Evolutionary conservation across 257 asterid genomes (phyloP).

Genomic region (Linaria vulgaris): DNA sequence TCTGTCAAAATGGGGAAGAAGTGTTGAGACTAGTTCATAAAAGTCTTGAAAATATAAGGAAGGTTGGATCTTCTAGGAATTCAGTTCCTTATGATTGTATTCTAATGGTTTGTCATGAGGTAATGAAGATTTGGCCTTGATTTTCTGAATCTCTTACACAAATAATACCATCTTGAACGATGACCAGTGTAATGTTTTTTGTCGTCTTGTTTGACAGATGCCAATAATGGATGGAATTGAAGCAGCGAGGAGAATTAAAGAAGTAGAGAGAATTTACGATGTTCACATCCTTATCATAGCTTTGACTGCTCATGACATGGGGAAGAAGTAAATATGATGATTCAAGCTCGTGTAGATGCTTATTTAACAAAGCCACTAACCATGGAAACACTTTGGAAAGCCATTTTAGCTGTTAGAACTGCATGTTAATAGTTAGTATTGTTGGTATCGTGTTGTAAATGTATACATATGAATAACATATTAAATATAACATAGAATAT

Average conservation of each 20-base stretch:
- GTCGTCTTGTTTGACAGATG: constrained; percentile 45
- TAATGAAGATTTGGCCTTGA: constrained; percentile 16
- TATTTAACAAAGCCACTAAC: constrained; percentile 57
- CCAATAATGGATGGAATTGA: constrained; percentile 71
- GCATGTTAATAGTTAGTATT: background rate
- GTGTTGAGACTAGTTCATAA: constrained; percentile 45
- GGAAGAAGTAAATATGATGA: constrained; percentile 46
- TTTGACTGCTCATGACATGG: constrained; percentile 53
- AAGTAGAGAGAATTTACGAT: constrained; percentile 44
- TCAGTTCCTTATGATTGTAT: constrained; percentile 53
- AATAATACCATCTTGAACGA: background rate
- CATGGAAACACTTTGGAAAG: constrained; percentile 32
- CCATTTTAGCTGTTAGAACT: constrained; percentile 27
- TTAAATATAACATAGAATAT: too few species aligned
- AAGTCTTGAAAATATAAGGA: constrained; percentile 20
- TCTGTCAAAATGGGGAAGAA: constrained; percentile 55
- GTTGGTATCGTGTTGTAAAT: too few species aligned
- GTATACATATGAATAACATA: too few species aligned
- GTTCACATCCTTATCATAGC: constrained; percentile 63
- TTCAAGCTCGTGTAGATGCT: constrained; percentile 64
- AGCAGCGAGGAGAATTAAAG: constrained; percentile 58
- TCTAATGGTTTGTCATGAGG: constrained; percentile 91
- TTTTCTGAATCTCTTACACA: background rate
- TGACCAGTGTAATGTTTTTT: background rate
- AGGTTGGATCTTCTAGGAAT: constrained; percentile 1